Evolutionary conservation across 176 grass and related monocot species (phyloP), one percentile per base, ranked within the genome.

Genomic region (Canna indica): DNA sequence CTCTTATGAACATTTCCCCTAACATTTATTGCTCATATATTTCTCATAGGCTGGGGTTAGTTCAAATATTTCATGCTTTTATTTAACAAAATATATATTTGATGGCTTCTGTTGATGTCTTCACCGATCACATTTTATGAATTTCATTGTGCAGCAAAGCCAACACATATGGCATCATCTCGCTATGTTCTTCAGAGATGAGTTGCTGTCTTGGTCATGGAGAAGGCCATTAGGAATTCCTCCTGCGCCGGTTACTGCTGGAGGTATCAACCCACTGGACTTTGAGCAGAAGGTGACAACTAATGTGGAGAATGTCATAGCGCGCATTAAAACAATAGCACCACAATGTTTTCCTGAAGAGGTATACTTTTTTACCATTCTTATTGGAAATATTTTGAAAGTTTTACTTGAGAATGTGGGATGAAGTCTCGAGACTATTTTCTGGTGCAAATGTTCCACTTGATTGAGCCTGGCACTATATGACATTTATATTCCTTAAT

Each of bases 81-180:
- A n/a, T 47, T 13, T 79, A 29, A 32, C n/a, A 0, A 47, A 64
- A 45, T 81, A 22, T 22, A 65, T 36, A n/a, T 34, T 22, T 64
- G 7, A 36, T 35, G 30, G 16, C 15, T 36, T n/a, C 16, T 64
- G 16, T n/a, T 36, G 31, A n/a, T 18, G 5, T 3, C 1, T 59
- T 59, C 9, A 73, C 5, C 25, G 5, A 27, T 27, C 36, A 30
- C n/a, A 82, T 31, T 58, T n/a, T 47, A 42, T 14, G 18, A 60
- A 76, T 75, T 46, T 74, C 28, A 46, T 75, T 69, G 80, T 83
- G 20, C 86, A 99, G 95, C 90, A 99, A 99, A 88, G 28, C 78
- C 86, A 99, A 45, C 95, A 99, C 47, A 99, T 94, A 80, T 99
- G 95, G 95, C 84, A 99, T 83, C 95, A 99, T 84, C 65, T 99